These are phyloP conservation scores for Drechmeria coniospora DNA, from an alignment of 2,329 filamentous ascomycete species.

Conservation along the genomic window DNA sequence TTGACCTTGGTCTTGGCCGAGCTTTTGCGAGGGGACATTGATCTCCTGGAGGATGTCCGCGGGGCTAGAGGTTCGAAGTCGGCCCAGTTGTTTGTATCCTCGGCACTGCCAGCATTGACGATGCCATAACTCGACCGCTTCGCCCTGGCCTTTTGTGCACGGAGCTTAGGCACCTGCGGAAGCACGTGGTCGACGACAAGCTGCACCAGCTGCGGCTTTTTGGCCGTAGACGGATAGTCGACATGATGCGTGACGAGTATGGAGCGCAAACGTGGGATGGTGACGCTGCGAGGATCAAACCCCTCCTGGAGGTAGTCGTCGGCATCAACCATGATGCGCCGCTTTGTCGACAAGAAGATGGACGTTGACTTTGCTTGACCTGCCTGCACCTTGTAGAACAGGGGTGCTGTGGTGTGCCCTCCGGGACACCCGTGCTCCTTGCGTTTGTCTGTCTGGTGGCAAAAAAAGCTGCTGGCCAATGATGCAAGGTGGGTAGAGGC, in stretches of 20 bases:
- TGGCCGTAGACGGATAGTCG: conserved; percentile 72
- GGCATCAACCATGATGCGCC: conserved; percentile 39
- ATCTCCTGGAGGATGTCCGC: conserved; percentile 32
- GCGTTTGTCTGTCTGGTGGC: too few relatives aligned
- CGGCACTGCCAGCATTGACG: conserved; percentile 47
- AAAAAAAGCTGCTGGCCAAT: conserved; percentile 1
- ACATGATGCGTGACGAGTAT: conserved; percentile 85
- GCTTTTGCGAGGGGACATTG: conserved; percentile 39
- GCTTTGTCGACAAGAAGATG: too few relatives aligned
- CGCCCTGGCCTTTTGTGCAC: conserved; percentile 59
- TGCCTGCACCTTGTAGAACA: too few relatives aligned
- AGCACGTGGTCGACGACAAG: conserved; percentile 69
- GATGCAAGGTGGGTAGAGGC: conserved; percentile 3
- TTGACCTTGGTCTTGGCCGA: conserved; percentile 36
- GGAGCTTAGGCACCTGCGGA: conserved; percentile 62
- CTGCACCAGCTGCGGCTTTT: conserved; percentile 76
- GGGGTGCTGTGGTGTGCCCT: too few relatives aligned
- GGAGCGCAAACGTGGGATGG: conserved; percentile 74
- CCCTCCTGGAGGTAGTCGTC: conserved; percentile 77
- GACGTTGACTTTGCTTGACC: too few relatives aligned
- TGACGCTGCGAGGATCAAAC: conserved; percentile 73
- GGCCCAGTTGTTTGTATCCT: conserved; percentile 47
- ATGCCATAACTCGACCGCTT: conserved; percentile 84
- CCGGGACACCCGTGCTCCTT: too few relatives aligned
- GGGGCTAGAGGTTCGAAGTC: conserved; percentile 41